Evolutionary conservation across 805 yeast genomes (phyloP), one percentile per base, ranked within the genome.

Genomic region (Saccharomycodes ludwigii): DNA sequence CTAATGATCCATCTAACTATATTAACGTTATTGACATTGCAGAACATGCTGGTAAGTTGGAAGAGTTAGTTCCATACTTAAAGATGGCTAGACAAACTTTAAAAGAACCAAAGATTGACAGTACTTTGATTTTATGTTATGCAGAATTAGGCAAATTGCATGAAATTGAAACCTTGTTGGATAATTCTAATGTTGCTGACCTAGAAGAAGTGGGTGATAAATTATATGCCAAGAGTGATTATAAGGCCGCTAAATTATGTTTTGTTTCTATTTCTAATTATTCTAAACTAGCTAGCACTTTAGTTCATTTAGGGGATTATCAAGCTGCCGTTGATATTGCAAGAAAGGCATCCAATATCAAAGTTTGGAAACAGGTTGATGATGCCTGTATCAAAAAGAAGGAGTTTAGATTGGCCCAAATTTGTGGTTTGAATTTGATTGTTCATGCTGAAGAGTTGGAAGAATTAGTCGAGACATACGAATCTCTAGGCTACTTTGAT

Each of bases 291-390:
- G 97, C 98, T 11, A 80, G 95, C n/a, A 88, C 97, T 19, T 71
- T 86, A 51, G 98, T 91, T 21, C 85, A 76, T 63, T 65, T 91
- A 49, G 76, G 74, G 34, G 96, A 91, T 54, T 86, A 84, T 58
- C 96, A 91, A 62, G 75, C 83, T 35, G 98, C 98, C 31, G 98
- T 91, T 40, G 97, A 91, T 52, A 85, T 96, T 59, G 98, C 98
- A 15, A 80, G 98, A 66, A 91, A 88, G 62, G 97, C 98, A 3
- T 81, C 94, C 21, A 85, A 84, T 58, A 73, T 79, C 38, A 71
- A 69, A 50, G 98, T 91, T 24, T 91, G 98, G 98, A 91, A 85
- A 61, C 93, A 86, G 60, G 98, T 91, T 31, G 84, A 85, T 60
- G 82, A 77, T 55, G 98, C 96, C 15, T 91, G 98, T 72, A 76